Conservation (phyloP, 2,329 filamentous ascomycete species). For the Fonsecaea pedrosoi region DNA sequence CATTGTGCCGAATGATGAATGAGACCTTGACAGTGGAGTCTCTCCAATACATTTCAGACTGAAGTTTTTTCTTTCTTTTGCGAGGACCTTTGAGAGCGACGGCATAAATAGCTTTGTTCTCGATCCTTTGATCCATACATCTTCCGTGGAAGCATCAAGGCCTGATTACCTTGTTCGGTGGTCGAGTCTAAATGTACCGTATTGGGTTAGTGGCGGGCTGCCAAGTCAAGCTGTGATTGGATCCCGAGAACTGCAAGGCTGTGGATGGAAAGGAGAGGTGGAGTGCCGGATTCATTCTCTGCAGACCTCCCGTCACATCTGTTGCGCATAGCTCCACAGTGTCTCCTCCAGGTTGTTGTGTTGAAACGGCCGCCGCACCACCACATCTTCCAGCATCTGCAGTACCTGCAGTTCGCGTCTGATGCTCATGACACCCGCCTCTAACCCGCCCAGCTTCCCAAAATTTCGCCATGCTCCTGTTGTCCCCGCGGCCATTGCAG, state of each 20-base stretch:
- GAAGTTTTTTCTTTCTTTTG: background rate
- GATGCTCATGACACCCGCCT: background rate
- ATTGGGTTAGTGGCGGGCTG: background rate
- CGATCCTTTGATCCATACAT: background rate
- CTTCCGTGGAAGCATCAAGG: too few relatives aligned
- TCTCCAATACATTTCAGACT: background rate
- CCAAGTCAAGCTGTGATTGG: background rate
- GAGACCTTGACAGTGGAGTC: background rate
- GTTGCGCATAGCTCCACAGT: background rate
- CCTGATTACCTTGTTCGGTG: background rate
- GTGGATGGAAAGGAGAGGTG: slow-evolving; percentile 10
- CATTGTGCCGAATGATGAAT: background rate
- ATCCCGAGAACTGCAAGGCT: background rate
- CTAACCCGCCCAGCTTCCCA: too few relatives aligned
- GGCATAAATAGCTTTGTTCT: background rate
- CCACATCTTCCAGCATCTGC: background rate
- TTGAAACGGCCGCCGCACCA: background rate
- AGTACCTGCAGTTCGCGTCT: background rate
- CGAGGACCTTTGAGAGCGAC: background rate
- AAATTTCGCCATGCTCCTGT: background rate
- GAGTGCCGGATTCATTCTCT: background rate
- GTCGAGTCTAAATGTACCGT: background rate
- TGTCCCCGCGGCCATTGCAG: background rate
- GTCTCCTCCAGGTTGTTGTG: background rate
- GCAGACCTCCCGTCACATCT: background rate